These are phyloP conservation scores for Malus hybrid DNA, from an alignment of 331 rosid species.

Conservation along the genomic window DNA sequence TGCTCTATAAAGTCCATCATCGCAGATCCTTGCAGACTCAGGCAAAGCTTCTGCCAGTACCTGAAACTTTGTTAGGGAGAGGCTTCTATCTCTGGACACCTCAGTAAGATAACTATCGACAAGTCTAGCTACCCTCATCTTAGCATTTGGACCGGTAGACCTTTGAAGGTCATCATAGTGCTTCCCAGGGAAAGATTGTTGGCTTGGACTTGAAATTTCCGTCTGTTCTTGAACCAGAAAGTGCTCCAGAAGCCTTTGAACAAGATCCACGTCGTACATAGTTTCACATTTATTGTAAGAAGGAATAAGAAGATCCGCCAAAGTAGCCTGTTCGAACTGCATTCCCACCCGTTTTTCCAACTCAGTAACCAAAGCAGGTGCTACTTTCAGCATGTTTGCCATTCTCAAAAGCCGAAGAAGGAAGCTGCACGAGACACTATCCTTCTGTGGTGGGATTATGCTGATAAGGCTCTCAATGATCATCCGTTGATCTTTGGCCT, in stretches of 20 bases:
- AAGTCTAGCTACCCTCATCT: constrained; percentile 90
- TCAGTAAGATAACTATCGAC: constrained; percentile 96
- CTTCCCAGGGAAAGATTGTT: constrained; percentile 49
- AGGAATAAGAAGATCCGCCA: constrained; percentile 72
- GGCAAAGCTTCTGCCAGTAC: constrained; percentile 97
- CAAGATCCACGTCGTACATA: constrained; percentile 85
- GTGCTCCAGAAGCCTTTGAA: constrained; percentile 86
- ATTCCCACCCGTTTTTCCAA: constrained; percentile 91
- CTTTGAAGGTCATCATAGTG: constrained; percentile 37
- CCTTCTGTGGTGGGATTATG: constrained; percentile 91
- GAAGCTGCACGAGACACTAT: constrained; percentile 88
- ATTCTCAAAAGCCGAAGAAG: constrained; percentile 80
- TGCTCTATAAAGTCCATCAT: constrained; percentile 95
- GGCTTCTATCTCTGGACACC: constrained; percentile 83
- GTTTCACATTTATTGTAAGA: constrained; percentile 59
- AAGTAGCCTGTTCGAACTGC: constrained; percentile 90
- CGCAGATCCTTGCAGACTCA: constrained; percentile 87
- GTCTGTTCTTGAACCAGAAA: constrained; percentile 87
- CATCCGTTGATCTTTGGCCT: constrained; percentile 78
- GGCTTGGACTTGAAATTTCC: constrained; percentile 64
- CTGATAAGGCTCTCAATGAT: constrained; percentile 84
- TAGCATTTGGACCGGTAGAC: constrained; percentile 50
- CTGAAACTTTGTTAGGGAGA: constrained; percentile 90
- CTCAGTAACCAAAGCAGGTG: constrained; percentile 87
- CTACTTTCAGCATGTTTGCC: constrained; percentile 81